Conservation (phyloP, 139 green algal genomes). For the Eudorina sp. region DNA sequence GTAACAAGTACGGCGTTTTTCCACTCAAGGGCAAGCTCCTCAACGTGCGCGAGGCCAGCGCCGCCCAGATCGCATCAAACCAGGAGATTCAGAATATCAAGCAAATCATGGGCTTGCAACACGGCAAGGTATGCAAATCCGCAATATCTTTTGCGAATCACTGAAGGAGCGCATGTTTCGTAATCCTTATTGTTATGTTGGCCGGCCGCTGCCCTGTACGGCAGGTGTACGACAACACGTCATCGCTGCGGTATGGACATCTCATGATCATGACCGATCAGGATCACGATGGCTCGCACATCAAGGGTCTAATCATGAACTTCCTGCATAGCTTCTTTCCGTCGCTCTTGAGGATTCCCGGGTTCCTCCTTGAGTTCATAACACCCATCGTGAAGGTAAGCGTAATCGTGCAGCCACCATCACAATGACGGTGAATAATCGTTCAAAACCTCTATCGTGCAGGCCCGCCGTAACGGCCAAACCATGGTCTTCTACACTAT, state of each 20-base stretch:
- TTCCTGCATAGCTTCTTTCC: constrained; percentile 99
- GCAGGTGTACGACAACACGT: constrained; percentile 91
- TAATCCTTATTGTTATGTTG: not conserved
- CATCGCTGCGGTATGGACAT: constrained; percentile 97
- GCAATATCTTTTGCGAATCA: not conserved
- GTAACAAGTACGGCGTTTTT: constrained; percentile 98
- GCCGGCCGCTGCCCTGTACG: too few species aligned
- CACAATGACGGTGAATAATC: too few species aligned
- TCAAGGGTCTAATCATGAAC: constrained; percentile 99
- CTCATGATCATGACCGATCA: constrained; percentile 99
- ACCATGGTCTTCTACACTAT: constrained; percentile 96
- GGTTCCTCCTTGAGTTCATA: constrained; percentile 99
- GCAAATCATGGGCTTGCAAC: constrained; percentile 99
- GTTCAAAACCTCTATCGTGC: constrained; percentile 26
- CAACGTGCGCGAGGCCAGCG: constrained; percentile 97
- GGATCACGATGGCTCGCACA: constrained; percentile 99
- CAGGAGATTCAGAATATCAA: constrained; percentile 99
- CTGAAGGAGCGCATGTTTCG: not conserved
- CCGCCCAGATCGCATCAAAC: constrained; percentile 92
- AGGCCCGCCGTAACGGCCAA: constrained; percentile 89
- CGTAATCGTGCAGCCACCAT: not conserved
- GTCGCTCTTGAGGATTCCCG: constrained; percentile 92
- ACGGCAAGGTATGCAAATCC: constrained; percentile 82
- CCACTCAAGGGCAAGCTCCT: constrained; percentile 98
- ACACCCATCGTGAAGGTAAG: constrained; percentile 98